A percentile compares a stretch with the other conserved stretches of the same genome.
Conservation (phyloP, 2,329 filamentous ascomycete species). For the Shiraia sp. region DNA sequence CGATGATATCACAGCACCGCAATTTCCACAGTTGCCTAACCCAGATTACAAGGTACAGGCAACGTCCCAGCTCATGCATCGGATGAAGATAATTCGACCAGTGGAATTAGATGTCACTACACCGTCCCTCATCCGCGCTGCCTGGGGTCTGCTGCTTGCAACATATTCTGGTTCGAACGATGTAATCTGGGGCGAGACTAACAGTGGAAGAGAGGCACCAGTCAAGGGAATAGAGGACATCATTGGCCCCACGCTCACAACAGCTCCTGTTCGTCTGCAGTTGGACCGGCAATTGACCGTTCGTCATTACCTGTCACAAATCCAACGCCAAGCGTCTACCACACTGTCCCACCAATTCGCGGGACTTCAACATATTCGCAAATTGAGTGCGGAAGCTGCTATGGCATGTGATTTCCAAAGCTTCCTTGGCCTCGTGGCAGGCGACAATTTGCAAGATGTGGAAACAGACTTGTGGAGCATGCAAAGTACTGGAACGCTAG, state of each 20-base stretch:
- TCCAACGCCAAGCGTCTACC: constrained; percentile 31
- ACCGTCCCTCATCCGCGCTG: constrained; percentile 47
- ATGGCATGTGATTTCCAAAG: constrained; percentile 54
- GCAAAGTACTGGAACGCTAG: constrained; percentile 36
- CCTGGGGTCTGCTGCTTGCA: constrained; percentile 52
- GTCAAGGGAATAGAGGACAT: constrained; percentile 44
- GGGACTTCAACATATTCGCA: constrained; percentile 54
- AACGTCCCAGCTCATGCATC: constrained; percentile 28
- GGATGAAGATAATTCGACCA: constrained; percentile 19
- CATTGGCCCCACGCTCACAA: constrained; percentile 47
- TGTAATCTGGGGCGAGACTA: constrained; percentile 52
- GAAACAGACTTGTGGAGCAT: constrained; percentile 37
- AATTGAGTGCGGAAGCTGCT: constrained; percentile 43
- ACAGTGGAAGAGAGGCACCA: constrained; percentile 41
- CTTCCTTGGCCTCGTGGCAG: constrained; percentile 48
- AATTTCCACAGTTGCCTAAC: constrained; percentile 37
- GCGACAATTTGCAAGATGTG: constrained; percentile 33
- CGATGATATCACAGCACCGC: constrained; percentile 30
- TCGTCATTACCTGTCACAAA: constrained; percentile 30
- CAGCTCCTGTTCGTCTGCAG: constrained; percentile 48
- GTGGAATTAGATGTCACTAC: constrained; percentile 35
- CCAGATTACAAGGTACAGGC: constrained; percentile 37
- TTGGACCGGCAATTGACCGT: constrained; percentile 38
- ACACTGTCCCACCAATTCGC: constrained; percentile 41
- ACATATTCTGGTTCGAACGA: constrained; percentile 53